Conservation (phyloP, 148 eudicot species). For the Fagopyrum homotropicum region DNA sequence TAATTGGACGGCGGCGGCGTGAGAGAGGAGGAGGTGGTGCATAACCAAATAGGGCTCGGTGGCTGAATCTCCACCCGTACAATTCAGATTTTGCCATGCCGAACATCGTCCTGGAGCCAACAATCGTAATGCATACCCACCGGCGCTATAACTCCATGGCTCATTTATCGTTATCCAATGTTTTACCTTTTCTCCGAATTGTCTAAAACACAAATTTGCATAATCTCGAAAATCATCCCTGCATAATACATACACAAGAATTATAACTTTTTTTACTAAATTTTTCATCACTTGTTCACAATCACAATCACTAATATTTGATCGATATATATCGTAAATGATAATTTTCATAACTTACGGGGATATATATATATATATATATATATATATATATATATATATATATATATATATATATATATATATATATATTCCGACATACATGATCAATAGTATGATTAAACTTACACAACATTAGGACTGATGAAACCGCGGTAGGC, state of each 20-base stretch:
- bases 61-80: slow-evolving; percentile 33
- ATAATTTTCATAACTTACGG: no score
- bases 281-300: no score
- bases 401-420: no score
- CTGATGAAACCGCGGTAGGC: slow-evolving; percentile 45
- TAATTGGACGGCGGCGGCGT: slow-evolving; percentile 24
- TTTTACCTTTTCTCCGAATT: slow-evolving; percentile 35
- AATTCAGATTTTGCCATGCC: slow-evolving; percentile 24
- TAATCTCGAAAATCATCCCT: slow-evolving; percentile 36
- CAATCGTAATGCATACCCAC: slow-evolving; percentile 24
- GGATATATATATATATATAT: no score
- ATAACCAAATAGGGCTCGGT: slow-evolving; percentile 32
- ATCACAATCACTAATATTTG: neutral
- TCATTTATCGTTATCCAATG: slow-evolving; percentile 35
- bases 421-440: no score
- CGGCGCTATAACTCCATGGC: slow-evolving; percentile 16
- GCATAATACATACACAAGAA: neutral
- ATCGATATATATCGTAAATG: no score
- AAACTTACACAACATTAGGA: slow-evolving; percentile 29
- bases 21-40: slow-evolving; percentile 29
- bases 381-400: no score
- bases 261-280: neutral
- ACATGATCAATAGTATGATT: no score
- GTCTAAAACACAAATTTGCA: slow-evolving; percentile 31
- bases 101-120: slow-evolving; percentile 33